Base-by-base conservation (phyloP, 2,329 filamentous ascomycete genomes). In the Neopestalotiopsis clavispora region DNA sequence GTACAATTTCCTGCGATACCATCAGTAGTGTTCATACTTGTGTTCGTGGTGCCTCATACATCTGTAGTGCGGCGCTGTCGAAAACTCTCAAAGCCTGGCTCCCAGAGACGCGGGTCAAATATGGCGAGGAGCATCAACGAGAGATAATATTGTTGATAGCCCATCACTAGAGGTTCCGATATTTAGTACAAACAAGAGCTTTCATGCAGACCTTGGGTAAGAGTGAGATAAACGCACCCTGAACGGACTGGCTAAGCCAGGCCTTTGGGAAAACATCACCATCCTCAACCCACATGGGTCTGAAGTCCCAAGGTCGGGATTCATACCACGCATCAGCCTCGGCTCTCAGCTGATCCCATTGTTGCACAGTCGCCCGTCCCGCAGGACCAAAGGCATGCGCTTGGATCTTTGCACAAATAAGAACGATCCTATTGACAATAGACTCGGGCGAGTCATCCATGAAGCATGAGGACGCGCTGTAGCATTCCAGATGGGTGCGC, bases 1-100 rank as follows among this genome's bases (percentile, higher is more conserved):
- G 69, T 1, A 72, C 75, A 9, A 65, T 65, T 45, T 72, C 72
- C 75, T 76, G 80, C 74, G 7, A 28, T 3, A 34, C 2, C 2
- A 32, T 65, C 6, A 49, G 12, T 84, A 75, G 65, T 81, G 78
- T 61, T 80, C 81, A 69, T 84, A 80, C 67, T 82, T 80, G 59
- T 81, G 74, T 0, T 78, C 4, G 4, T 17, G 42, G 14, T 23
- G 5, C 1, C 12, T 49, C 49, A 32, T 40, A 68, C 66, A 4
- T 68, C 60, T 30, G 66, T 59, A n/a, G 34, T 30, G 12, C 60
- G 60, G 32, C 66, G 63, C 23, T 68, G 45, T 17, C 45, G 38
- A 20, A 68, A 64, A 42, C 32, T 68, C 10, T 65, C 56, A 17
- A 68, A 57, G 3, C 59, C 45, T 3, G 59, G 66, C 17, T 64